Evolutionary conservation across 495 filamentous ascomycete species (phyloP).

Genomic region (Cercophora scortea): DNA sequence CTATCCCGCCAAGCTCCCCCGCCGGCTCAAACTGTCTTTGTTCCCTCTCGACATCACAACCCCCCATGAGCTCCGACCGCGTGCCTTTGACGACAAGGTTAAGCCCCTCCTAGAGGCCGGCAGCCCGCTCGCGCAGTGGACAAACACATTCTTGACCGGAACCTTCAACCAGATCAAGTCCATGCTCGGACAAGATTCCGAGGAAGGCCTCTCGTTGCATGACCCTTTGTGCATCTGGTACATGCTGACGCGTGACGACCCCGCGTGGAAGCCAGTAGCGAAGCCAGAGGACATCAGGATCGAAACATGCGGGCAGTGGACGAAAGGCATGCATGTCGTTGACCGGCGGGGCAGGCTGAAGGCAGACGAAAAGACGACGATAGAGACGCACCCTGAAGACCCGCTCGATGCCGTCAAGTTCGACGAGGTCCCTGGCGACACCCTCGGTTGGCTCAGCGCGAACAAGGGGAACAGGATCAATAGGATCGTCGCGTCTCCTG

Average conservation of each 20-base stretch:
- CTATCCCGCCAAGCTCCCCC: slow-evolving; percentile 60
- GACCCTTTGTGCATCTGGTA: slow-evolving; percentile 90
- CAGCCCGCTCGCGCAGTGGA: slow-evolving; percentile 81
- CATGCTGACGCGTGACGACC: slow-evolving; percentile 51
- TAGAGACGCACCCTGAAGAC: slow-evolving; percentile 31
- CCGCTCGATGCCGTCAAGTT: slow-evolving; percentile 23
- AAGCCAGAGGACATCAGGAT: slow-evolving; percentile 68
- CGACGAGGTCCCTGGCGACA: slow-evolving; percentile 47
- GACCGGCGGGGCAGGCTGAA: slow-evolving; percentile 61
- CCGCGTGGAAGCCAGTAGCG: slow-evolving; percentile 40
- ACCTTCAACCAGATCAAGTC: slow-evolving; percentile 71
- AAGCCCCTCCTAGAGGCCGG: slow-evolving; percentile 39
- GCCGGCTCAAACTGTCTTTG: slow-evolving; percentile 62
- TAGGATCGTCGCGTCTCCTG: slow-evolving; percentile 55
- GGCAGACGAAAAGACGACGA: slow-evolving; percentile 39
- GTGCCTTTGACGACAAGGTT: slow-evolving; percentile 50
- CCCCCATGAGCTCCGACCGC: slow-evolving; percentile 57
- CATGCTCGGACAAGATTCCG: slow-evolving; percentile 42
- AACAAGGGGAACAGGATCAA: slow-evolving; percentile 69
- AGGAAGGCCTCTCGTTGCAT: slow-evolving; percentile 64
- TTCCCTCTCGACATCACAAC: slow-evolving; percentile 90
- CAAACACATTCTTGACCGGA: slow-evolving; percentile 62
- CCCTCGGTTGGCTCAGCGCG: slow-evolving; percentile 63
- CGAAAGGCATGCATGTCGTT: slow-evolving; percentile 78
- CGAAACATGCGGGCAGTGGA: slow-evolving; percentile 90